Evolutionary conservation across 805 yeast genomes (phyloP).

Genomic region (Yarrowia osloensis): DNA sequence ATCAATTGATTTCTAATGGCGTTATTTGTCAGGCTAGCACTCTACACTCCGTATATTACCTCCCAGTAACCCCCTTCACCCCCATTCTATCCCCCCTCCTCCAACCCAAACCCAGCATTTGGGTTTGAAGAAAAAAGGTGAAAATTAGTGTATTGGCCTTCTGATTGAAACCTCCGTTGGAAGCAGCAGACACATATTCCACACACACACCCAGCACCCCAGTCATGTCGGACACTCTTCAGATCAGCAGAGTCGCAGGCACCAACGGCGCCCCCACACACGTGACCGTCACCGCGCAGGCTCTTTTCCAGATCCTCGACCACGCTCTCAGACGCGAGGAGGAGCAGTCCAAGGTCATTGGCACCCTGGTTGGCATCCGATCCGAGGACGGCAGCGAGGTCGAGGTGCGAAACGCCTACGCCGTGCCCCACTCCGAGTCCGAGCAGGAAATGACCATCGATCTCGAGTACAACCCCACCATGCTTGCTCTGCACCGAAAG

Average conservation of each 20-base stretch:
- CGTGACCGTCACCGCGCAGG: conserved; percentile 65
- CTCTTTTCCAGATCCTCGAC: conserved; percentile 74
- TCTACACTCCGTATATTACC: no score
- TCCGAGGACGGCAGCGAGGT: conserved; percentile 80
- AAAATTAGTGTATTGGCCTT: conserved; percentile 12
- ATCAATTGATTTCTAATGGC: no score
- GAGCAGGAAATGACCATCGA: conserved; percentile 77
- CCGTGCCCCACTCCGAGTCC: conserved; percentile 76
- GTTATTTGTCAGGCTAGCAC: no score
- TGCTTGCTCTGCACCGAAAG: conserved; percentile 70
- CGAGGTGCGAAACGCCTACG: conserved; percentile 72
- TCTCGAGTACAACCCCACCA: conserved; percentile 69
- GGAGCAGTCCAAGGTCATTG: conserved; percentile 65
- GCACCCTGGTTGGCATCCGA: conserved; percentile 77
- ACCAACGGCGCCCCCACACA: conserved; percentile 46
- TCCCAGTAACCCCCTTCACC: no score
- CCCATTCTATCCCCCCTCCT: no score
- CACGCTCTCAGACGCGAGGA: conserved; percentile 60
- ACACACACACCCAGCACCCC: neutral
- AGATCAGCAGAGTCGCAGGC: conserved; percentile 27
- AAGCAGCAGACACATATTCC: conserved; percentile 3
- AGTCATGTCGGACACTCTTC: conserved; percentile 28
- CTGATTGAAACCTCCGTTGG: conserved; percentile 2
- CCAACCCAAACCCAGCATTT: conserved; percentile 21
- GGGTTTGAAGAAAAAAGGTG: conserved; percentile 26